Conservation (phyloP, 441 rosid species). For the Raphanus hybrid region DNA sequence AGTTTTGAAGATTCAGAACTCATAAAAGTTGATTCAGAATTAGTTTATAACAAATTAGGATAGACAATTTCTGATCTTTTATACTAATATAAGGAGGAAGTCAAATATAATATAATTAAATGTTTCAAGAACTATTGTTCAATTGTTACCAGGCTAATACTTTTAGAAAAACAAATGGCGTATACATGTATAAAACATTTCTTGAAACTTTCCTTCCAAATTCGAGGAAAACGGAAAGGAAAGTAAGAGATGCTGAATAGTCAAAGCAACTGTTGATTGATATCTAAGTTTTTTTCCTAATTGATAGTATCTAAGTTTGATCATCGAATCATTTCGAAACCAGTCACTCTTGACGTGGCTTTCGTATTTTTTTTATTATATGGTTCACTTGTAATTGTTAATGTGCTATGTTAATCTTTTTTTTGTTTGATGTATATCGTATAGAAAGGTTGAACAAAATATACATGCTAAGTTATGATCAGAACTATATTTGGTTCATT, state of each 20-base stretch:
- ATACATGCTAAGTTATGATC: background rate
- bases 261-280: conserved; percentile 37
- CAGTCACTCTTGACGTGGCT: too few relatives aligned
- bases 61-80: background rate
- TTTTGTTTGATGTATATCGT: background rate
- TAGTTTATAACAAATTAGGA: background rate
- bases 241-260: conserved; percentile 23
- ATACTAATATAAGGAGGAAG: background rate
- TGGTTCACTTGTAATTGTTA: too few relatives aligned
- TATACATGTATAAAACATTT: background rate
- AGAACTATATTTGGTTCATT: background rate
- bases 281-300: conserved; percentile 2
- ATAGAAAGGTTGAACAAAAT: background rate
- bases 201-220: conserved; percentile 14
- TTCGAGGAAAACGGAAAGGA: conserved; percentile 26
- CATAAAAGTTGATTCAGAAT: background rate
- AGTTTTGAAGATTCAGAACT: conserved; percentile 7
- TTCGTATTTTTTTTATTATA: too few relatives aligned
- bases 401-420: background rate
- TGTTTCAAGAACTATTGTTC: background rate
- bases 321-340: conserved; percentile 20
- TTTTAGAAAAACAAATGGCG: background rate
- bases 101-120: background rate
- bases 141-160: background rate
- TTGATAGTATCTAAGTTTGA: conserved; percentile 21